These are phyloP conservation scores for Colletotrichum spinosum DNA, from an alignment of 2,329 filamentous ascomycete species.

Conservation along the genomic window DNA sequence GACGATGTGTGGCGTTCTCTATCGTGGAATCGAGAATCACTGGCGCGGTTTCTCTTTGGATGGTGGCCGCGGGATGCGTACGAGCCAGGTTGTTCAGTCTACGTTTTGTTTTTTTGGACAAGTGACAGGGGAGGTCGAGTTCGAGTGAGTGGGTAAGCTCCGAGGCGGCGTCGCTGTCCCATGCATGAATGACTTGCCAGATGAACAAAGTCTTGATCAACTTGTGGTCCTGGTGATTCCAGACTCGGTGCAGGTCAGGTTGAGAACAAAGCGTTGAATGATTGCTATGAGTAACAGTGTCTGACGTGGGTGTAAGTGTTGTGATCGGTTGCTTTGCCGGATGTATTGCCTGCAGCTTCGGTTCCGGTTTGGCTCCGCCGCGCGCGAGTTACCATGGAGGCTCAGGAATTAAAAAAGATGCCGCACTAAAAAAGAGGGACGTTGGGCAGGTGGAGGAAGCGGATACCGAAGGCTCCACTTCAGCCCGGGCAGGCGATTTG, in stretches of 20 bases:
- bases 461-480: slow-evolving; percentile 19
- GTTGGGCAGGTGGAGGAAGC: slow-evolving; percentile 11
- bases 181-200: slow-evolving; percentile 11
- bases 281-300: slow-evolving; percentile 1
- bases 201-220: neutral
- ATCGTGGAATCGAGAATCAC: too few species aligned
- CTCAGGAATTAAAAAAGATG: neutral
- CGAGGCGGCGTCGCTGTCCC: neutral
- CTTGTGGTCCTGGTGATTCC: neutral
- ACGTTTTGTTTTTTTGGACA: too few species aligned
- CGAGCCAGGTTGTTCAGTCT: too few species aligned
- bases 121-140: too few species aligned
- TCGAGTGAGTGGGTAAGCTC: too few species aligned
- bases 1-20: too few species aligned
- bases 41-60: too few species aligned
- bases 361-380: neutral
- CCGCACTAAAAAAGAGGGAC: neutral
- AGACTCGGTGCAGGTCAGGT: neutral
- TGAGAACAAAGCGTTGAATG: slow-evolving; percentile 8
- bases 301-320: neutral
- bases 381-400: neutral
- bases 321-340: neutral
- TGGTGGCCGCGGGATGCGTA: too few species aligned
- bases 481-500: slow-evolving; percentile 13
- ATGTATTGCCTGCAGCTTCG: slow-evolving; percentile 15